Evolutionary conservation across 2,329 filamentous ascomycete species (phyloP), one percentile per base, ranked within the genome.

Genomic region (Diaporthe citri): DNA sequence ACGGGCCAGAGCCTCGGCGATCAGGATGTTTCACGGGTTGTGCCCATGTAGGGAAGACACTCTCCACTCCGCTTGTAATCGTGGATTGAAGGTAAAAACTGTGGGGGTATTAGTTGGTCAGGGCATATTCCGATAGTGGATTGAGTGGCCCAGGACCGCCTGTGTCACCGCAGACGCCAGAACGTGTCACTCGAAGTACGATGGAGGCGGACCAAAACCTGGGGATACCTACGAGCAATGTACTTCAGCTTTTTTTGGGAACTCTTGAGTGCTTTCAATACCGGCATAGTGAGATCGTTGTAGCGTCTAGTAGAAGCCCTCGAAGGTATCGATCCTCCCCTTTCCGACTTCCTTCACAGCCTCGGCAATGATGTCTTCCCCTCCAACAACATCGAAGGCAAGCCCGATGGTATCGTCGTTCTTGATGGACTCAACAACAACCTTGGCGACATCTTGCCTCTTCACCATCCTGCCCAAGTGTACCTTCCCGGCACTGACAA

Each of bases 391-490:
- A 79, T 87, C 86, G 78, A 87, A 84, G 1, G 85, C 85, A 77
- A 85, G 78, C 0, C 85, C 85, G 9, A 82, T 79, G 4, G 85
- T 87, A 17, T 79, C 81, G 20, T 82, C 79, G 55, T 85, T 83
- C 76, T 85, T 81, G 59, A 87, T 80, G 71, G 82, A 82, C 51
- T 82, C 84, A 8, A 85, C 81, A 1, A 87, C 82, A 12, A 85
- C 83, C 43, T 79, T 78, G 10, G 87, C 87, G 2, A 88, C 85
- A 81, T 88, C 86, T 76, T 85, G 84, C 25, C 87, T 79, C 25
- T 81, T 81, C 51, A 88, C 82, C 71, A 78, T 83, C 0, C 79
- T 78, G 2, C 77, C 78, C 25, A 86, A 70, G 64, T 84, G 83
- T 15, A 86, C 83, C 77, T 83, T 84, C 4, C 87, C 87, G 1